Base-by-base conservation (phyloP, 768 basidiomycete genomes). In the Russula sp. region DNA sequence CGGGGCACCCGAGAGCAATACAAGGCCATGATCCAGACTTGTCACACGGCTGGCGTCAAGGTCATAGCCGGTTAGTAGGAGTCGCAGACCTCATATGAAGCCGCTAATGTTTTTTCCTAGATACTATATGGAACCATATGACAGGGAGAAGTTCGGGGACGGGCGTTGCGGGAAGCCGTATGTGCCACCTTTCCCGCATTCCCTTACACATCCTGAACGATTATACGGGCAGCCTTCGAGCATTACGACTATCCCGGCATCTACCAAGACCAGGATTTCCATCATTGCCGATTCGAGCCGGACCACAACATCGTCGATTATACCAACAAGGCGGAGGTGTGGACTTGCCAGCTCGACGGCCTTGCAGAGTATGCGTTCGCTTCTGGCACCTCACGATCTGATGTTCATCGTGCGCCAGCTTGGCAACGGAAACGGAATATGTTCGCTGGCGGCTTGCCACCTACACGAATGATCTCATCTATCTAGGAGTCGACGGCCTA, bases 101-200 rank as follows among this genome's bases (percentile, higher is more conserved):
- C 67, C 40, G n/a, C 6, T 42, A 42, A 42, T 55, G 16, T 60
- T 22, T 16, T n/a, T 1, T 37, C 11, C n/a, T 48, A 76, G 77
- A 71, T 80, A 84, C 83, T 0, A 73, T 88, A 34, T 82, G 80
- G 72, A 87, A 88, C 71, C 87, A 88, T 69, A 87, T 87, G 86
- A 71, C 83, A 2, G 83, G 78, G 0, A 31, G 66, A 2, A 75
- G 79, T 49, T 78, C 77, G 18, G 84, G 83, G 0, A 76, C 4
- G 0, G 57, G 62, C 7, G 55, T 68, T 14, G 61, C 45, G 3
- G 65, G 67, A 37, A 66, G 49, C 45, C 32, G 67, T 66, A 22
- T 22, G 52, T 45, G 31, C 39, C 0, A 7, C 16, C 6, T 32
- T 10, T 18, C 32, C 34, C 40, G 13, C 14, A n/a, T 18, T 34